Evolutionary conservation across 306 rosid genomes (phyloP).

Genomic region (Pterocarpus macrocarpus): DNA sequence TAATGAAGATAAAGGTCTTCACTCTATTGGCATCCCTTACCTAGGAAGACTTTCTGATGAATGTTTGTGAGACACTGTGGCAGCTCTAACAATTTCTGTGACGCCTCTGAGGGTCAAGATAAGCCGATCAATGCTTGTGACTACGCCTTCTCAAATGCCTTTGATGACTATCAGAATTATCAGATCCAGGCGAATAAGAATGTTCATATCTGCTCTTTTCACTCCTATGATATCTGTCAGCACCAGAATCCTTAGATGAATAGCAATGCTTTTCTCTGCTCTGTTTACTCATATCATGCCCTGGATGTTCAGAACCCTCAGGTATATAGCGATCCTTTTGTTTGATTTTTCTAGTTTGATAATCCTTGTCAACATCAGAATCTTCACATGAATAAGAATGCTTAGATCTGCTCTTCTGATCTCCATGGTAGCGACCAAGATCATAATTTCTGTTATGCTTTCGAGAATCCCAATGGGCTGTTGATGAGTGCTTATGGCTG

Average conservation of each 20-base stretch:
- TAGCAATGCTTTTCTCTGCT: conserved; percentile 40
- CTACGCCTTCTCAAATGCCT: conserved; percentile 46
- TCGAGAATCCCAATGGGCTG: conserved; percentile 36
- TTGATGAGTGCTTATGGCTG: conserved; percentile 47
- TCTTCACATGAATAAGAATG: conserved; percentile 48
- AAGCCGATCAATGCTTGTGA: conserved; percentile 46
- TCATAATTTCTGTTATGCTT: conserved; percentile 46
- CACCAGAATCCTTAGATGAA: conserved; percentile 42
- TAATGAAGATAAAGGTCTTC: not conserved
- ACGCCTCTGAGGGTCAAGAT: conserved; percentile 43
- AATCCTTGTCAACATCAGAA: conserved; percentile 43
- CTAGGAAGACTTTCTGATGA: conserved; percentile 17
- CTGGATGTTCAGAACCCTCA: conserved; percentile 33
- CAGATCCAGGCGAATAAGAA: conserved; percentile 37
- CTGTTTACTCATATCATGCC: conserved; percentile 43
- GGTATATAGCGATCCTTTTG: not conserved
- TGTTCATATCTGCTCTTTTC: conserved; percentile 42
- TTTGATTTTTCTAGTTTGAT: conserved; percentile 42
- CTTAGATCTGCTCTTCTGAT: conserved; percentile 40
- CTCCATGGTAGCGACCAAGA: conserved; percentile 41
- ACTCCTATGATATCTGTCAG: conserved; percentile 39
- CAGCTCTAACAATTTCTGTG: conserved; percentile 30
- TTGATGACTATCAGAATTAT: conserved; percentile 36
- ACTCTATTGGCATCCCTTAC: conserved; percentile 15
- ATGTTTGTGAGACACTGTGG: not conserved